Percentiles rank a stretch among this genome's conserved stretches.
Conservation (phyloP, 495 filamentous ascomycete species). For the Umbilicaria muhlenbergii region DNA sequence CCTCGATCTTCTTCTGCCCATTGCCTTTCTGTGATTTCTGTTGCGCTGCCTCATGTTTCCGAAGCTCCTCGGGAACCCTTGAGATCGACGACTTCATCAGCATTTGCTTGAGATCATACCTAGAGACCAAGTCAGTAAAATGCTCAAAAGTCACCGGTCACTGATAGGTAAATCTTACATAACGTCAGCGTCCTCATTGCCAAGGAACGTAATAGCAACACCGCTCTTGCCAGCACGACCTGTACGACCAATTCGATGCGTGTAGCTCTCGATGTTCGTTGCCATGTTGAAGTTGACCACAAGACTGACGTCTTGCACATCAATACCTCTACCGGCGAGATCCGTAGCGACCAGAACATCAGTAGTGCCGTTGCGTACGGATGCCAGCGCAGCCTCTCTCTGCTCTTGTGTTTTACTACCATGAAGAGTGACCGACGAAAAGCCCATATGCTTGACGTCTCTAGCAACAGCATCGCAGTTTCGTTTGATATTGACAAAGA, state of each 20-base stretch:
- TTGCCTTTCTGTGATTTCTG: slow-evolving; percentile 48
- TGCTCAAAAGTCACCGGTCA: not conserved
- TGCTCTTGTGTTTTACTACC: slow-evolving; percentile 96
- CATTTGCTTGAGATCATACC: slow-evolving; percentile 87
- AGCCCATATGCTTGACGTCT: slow-evolving; percentile 92
- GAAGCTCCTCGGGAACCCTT: slow-evolving; percentile 81
- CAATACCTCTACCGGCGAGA: slow-evolving; percentile 93
- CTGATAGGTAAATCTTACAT: slow-evolving; percentile 43
- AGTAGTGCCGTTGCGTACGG: slow-evolving; percentile 59
- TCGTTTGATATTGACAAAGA: slow-evolving; percentile 99
- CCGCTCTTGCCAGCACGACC: slow-evolving; percentile 96
- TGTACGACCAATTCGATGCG: slow-evolving; percentile 93
- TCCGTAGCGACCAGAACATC: slow-evolving; percentile 96
- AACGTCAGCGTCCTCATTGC: slow-evolving; percentile 80
- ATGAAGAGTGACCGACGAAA: slow-evolving; percentile 80
- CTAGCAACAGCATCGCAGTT: slow-evolving; percentile 93
- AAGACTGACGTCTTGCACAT: slow-evolving; percentile 84
- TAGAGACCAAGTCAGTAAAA: slow-evolving; percentile 16
- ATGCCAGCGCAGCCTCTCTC: slow-evolving; percentile 84
- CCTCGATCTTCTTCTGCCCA: slow-evolving; percentile 45
- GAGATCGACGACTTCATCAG: slow-evolving; percentile 81
- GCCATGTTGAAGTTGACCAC: slow-evolving; percentile 99
- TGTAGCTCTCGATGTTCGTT: slow-evolving; percentile 83
- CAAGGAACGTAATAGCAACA: slow-evolving; percentile 92
- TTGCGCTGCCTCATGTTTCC: slow-evolving; percentile 90